phyloP scores from a whole-genome alignment of 1,139 yeast species.

The Candida gigantensis region DNA sequence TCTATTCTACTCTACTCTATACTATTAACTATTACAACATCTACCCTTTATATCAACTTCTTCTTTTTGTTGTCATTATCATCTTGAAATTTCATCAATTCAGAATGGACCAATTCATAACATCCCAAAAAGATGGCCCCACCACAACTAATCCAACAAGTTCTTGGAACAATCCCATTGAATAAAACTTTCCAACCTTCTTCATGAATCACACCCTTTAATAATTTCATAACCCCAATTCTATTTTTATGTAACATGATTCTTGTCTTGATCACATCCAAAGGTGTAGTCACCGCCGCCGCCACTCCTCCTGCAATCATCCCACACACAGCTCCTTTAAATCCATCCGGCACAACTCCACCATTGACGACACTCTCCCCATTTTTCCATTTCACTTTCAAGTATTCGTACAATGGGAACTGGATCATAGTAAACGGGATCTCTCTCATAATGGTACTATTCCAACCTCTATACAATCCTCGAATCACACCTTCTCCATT shows the following conservation, averaged over 20 bases:
- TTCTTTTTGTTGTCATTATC: too few species aligned
- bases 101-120: slow-evolving; percentile 67
- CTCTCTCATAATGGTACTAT: slow-evolving; percentile 87
- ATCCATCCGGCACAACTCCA: slow-evolving; percentile 26
- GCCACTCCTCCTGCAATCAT: slow-evolving; percentile 93
- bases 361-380: too few species aligned
- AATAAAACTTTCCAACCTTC: slow-evolving; percentile 73
- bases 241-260: slow-evolving; percentile 71
- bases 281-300: slow-evolving; percentile 91
- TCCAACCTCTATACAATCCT: slow-evolving; percentile 92
- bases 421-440: slow-evolving; percentile 95
- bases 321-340: slow-evolving; percentile 92
- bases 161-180: slow-evolving; percentile 89
- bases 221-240: slow-evolving; percentile 47
- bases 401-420: slow-evolving; percentile 86
- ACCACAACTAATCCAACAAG: slow-evolving; percentile 97
- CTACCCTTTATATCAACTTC: too few species aligned
- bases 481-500: slow-evolving; percentile 76
- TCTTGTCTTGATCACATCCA: slow-evolving; percentile 90
- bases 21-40: too few species aligned
- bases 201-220: slow-evolving; percentile 50
- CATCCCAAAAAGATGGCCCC: slow-evolving; percentile 97
- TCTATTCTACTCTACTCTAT: too few species aligned
- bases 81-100: slow-evolving; percentile 5
- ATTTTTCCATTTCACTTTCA: slow-evolving; percentile 62